A percentile compares a stretch with the other conserved stretches of the same genome.
Conservation (phyloP, 1,284 basidiomycete species). For the Cutaneotrichosporon arboriforme region DNA sequence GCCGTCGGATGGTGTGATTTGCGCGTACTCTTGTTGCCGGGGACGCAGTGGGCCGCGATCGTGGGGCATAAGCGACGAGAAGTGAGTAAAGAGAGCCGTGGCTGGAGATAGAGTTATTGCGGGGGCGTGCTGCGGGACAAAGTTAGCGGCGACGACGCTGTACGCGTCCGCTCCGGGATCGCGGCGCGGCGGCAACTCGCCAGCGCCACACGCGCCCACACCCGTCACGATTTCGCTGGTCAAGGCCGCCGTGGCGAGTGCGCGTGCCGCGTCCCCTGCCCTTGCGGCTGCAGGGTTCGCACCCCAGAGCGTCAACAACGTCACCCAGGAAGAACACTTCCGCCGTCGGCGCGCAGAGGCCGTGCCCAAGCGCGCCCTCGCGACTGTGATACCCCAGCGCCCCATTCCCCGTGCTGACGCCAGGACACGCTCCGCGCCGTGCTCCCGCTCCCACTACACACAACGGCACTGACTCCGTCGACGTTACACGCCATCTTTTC, state of each 20-base stretch:
- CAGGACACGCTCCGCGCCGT: slow-evolving; percentile 45
- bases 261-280: slow-evolving; percentile 37
- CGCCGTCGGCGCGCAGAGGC: slow-evolving; percentile 59
- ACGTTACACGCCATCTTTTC: slow-evolving; percentile 37
- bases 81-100: slow-evolving; percentile 35
- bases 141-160: slow-evolving; percentile 9
- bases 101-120: too few relatives aligned
- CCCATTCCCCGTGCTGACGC: too few relatives aligned
- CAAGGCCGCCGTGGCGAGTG: slow-evolving; percentile 35
- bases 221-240: slow-evolving; percentile 25
- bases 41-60: slow-evolving; percentile 35
- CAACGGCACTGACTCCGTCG: slow-evolving; percentile 38
- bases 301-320: slow-evolving; percentile 54
- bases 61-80: slow-evolving; percentile 39
- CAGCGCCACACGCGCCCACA: slow-evolving; percentile 1
- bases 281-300: slow-evolving; percentile 37
- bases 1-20: slow-evolving; percentile 48
- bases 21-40: slow-evolving; percentile 23
- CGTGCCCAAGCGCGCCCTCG: too few relatives aligned
- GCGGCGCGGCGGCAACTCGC: neutral
- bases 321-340: slow-evolving; percentile 73
- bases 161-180: slow-evolving; percentile 2
- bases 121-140: too few relatives aligned
- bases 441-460: slow-evolving; percentile 43
- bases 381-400: too few relatives aligned